A percentile compares a stretch with the other conserved stretches of the same genome.
phyloP scores from a whole-genome alignment of 2,329 filamentous ascomycete genomes.

The Fusarium marasasianum region DNA sequence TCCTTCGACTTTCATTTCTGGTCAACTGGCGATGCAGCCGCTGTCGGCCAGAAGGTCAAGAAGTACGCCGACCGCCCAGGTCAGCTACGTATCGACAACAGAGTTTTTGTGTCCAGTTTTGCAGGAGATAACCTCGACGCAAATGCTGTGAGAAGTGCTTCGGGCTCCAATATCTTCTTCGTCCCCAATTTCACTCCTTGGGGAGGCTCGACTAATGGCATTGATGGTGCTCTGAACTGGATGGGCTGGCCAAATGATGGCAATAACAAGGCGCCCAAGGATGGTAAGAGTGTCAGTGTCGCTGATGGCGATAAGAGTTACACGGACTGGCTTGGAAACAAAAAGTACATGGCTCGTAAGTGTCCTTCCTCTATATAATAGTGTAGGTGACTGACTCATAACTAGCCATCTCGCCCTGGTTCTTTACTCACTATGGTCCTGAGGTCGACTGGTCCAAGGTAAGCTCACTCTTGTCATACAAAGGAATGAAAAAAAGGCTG shows the following conservation, averaged over 20 bases:
- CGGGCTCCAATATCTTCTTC: conserved; percentile 57
- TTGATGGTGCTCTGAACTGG: conserved; percentile 61
- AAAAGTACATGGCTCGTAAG: conserved; percentile 58
- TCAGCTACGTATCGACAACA: conserved; percentile 59
- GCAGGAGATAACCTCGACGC: conserved; percentile 58
- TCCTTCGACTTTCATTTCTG: conserved; percentile 67
- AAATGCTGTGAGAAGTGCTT: conserved; percentile 51
- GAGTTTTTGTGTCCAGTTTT: conserved; percentile 65
- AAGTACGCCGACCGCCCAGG: conserved; percentile 55
- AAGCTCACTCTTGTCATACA: accelerated
- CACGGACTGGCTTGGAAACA: conserved; percentile 47
- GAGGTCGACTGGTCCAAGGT: conserved; percentile 30
- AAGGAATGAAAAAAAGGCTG: conserved; percentile 40
- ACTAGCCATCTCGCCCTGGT: conserved; percentile 50
- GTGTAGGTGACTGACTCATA: background rate
- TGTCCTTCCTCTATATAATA: accelerated
- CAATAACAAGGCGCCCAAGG: conserved; percentile 59
- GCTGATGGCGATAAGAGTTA: conserved; percentile 50
- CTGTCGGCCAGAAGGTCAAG: conserved; percentile 56
- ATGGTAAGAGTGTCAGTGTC: conserved; percentile 52
- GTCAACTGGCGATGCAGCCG: conserved; percentile 46
- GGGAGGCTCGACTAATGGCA: conserved; percentile 47
- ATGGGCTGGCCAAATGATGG: conserved; percentile 57
- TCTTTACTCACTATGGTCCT: conserved; percentile 57
- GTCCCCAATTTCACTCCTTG: conserved; percentile 61